phyloP scores from a whole-genome alignment of 345 rosid genomes.

The Populus simonii region DNA sequence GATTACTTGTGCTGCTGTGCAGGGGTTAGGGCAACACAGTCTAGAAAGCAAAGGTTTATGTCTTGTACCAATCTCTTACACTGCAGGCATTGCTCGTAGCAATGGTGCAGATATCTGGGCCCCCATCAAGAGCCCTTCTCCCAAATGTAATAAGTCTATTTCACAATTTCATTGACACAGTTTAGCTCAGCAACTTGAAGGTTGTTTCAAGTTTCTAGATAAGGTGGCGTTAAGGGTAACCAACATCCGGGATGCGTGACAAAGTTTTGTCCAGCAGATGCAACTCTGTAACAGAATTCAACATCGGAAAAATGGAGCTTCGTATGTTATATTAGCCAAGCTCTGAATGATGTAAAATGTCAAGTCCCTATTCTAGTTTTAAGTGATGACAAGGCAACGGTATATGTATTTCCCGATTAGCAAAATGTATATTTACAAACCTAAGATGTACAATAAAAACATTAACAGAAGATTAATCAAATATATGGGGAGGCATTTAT shows the following conservation, averaged over 20 bases:
- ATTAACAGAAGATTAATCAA: constrained; percentile 3
- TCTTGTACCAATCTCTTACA: constrained; percentile 70
- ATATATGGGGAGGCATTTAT: neutral
- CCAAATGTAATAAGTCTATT: constrained; percentile 42
- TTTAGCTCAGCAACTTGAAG: constrained; percentile 8
- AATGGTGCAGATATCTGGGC: constrained; percentile 99
- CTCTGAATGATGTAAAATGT: neutral
- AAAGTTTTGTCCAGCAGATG: neutral
- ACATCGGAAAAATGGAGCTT: neutral
- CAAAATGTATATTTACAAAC: constrained; percentile 16
- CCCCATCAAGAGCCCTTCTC: constrained; percentile 70
- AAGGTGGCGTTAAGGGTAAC: neutral
- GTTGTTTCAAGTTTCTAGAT: neutral
- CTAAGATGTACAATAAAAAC: constrained; percentile 8
- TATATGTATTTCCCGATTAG: neutral
- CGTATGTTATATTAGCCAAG: neutral
- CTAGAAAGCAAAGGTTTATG: constrained; percentile 79
- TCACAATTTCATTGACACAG: constrained; percentile 2
- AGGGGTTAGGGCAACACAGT: constrained; percentile 56
- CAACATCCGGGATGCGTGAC: neutral
- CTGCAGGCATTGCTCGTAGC: constrained; percentile 71
- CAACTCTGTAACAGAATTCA: neutral
- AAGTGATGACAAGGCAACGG: neutral
- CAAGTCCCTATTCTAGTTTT: neutral
- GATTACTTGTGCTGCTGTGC: constrained; percentile 10